phyloP scores from a whole-genome alignment of 1,284 basidiomycete genomes.

The Boletus sp. region DNA sequence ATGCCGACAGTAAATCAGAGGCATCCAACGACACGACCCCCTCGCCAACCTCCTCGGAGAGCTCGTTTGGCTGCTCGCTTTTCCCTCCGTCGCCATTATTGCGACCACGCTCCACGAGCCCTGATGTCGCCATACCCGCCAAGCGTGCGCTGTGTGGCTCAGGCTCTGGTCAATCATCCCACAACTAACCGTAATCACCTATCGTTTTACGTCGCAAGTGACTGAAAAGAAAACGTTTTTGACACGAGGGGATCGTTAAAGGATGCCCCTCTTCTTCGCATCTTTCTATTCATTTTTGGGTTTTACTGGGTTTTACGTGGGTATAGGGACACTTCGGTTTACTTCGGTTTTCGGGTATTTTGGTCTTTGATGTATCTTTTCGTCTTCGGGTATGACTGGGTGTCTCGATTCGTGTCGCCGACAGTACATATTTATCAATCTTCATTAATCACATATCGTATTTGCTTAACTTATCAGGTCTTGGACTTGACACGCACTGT shows the following conservation, averaged over 20 bases:
- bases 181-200: conserved; percentile 14
- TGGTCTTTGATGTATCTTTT: conserved; percentile 5
- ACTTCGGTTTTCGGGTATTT: conserved; percentile 4
- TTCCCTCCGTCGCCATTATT: conserved; percentile 22
- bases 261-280: conserved; percentile 2
- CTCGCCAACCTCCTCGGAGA: conserved; percentile 28
- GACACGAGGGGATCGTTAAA: conserved; percentile 22
- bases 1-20: conserved; percentile 19
- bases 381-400: conserved; percentile 7
- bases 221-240: conserved; percentile 23
- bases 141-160: conserved; percentile 10
- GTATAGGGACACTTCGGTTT: conserved; percentile 6
- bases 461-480: conserved; percentile 18
- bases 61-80: conserved; percentile 11
- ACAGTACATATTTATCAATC: conserved; percentile 14
- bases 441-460: conserved; percentile 22
- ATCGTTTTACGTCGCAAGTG: conserved; percentile 25
- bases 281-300: conserved; percentile 20
- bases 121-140: conserved; percentile 17
- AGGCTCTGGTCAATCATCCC: conserved; percentile 13
- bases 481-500: conserved; percentile 2
- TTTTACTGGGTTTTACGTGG: conserved; percentile 26
- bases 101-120: conserved; percentile 24
- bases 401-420: conserved; percentile 5
- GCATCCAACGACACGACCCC: conserved; percentile 13